These are phyloP conservation scores for Helenozyma rhizophorensis DNA, from an alignment of 805 yeast genomes.

Conservation along the genomic window DNA sequence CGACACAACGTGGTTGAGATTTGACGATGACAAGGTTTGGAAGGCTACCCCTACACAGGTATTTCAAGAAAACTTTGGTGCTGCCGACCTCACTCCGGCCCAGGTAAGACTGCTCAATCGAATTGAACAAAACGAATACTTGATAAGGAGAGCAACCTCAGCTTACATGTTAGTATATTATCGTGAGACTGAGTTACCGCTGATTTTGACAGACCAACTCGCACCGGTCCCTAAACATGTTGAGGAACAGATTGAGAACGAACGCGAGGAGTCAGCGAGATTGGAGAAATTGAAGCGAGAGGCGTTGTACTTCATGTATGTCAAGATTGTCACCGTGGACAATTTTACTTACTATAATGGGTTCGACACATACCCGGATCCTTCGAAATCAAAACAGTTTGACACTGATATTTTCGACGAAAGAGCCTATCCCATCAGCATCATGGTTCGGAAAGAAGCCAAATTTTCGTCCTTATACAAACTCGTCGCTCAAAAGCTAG, in stretches of 20 bases:
- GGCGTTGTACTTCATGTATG: slow-evolving; percentile 38
- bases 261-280: slow-evolving; percentile 52
- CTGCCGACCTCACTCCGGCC: slow-evolving; percentile 50
- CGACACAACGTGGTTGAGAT: slow-evolving; percentile 73
- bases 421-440: slow-evolving; percentile 42
- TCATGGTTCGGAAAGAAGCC: slow-evolving; percentile 55
- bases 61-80: slow-evolving; percentile 89
- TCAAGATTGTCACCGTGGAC: slow-evolving; percentile 51
- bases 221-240: slow-evolving; percentile 57
- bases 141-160: slow-evolving; percentile 76
- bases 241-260: slow-evolving; percentile 58
- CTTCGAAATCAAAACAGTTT: slow-evolving; percentile 37
- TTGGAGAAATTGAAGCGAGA: slow-evolving; percentile 65
- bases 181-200: slow-evolving; percentile 54
- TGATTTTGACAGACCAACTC: slow-evolving; percentile 54
- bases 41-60: slow-evolving; percentile 80
- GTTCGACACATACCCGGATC: slow-evolving; percentile 72
- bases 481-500: slow-evolving; percentile 43
- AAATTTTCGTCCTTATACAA: slow-evolving; percentile 48
- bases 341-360: slow-evolving; percentile 63
- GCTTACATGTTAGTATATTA: slow-evolving; percentile 97
- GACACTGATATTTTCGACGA: slow-evolving; percentile 47
- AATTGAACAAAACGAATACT: slow-evolving; percentile 57
- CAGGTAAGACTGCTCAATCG: slow-evolving; percentile 50
- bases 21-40: slow-evolving; percentile 95